Evolutionary conservation across 1,284 basidiomycete species (phyloP).

Genomic region (Bjerkandera adusta): DNA sequence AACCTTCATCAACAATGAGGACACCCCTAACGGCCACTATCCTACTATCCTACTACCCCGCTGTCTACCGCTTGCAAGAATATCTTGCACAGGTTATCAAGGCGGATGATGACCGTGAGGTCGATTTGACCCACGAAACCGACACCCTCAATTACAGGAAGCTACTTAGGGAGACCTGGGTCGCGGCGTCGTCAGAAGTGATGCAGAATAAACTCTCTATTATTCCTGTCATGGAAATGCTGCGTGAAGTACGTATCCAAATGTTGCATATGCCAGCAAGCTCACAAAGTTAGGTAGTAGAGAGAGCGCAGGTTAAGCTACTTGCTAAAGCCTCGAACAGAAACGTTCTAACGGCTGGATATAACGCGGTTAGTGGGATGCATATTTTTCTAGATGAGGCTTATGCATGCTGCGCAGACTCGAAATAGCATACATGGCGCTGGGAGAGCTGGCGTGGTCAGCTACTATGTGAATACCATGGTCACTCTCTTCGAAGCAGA

Average conservation of each 20-base stretch:
- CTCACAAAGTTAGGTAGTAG: conserved; percentile 47
- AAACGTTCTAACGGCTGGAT: conserved; percentile 68
- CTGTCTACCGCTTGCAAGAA: conserved; percentile 35
- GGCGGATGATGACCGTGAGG: conserved; percentile 5
- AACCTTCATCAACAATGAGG: too few species aligned
- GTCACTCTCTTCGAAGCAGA: conserved; percentile 61
- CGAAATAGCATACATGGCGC: not conserved
- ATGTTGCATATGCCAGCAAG: not conserved
- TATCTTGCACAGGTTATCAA: conserved; percentile 44
- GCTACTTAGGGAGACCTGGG: conserved; percentile 44
- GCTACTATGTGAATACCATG: conserved; percentile 72
- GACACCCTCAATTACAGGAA: conserved; percentile 31
- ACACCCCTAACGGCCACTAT: too few species aligned
- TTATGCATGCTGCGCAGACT: too few species aligned
- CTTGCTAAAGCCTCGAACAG: conserved; percentile 35
- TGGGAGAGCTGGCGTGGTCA: conserved; percentile 44
- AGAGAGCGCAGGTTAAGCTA: conserved; percentile 54
- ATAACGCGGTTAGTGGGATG: conserved; percentile 33
- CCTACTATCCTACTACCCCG: conserved; percentile 37
- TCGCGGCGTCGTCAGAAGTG: conserved; percentile 41
- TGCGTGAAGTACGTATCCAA: conserved; percentile 48
- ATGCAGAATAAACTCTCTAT: conserved; percentile 15
- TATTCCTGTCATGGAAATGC: conserved; percentile 42
- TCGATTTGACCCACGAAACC: conserved; percentile 8
- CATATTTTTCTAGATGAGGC: not conserved